phyloP scores from a whole-genome alignment of 2,329 filamentous ascomycete species.

The Talaromyces sp. region DNA sequence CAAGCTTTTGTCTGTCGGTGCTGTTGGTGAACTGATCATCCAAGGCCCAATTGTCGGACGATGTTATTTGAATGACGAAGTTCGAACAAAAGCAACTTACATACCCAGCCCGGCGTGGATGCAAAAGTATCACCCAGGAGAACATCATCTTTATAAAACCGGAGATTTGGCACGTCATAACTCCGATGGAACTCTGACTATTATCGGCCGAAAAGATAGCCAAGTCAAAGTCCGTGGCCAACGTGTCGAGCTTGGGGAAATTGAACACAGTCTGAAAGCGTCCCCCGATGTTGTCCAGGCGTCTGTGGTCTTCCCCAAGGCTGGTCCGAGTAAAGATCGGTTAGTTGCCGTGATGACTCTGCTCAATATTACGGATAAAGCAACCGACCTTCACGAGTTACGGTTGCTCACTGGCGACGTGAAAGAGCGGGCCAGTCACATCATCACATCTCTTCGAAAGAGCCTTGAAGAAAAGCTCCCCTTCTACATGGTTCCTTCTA shows the following conservation, averaged over 20 bases:
- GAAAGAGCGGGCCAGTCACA: not conserved
- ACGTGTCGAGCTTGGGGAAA: slow-evolving; percentile 37
- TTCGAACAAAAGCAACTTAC: slow-evolving; percentile 30
- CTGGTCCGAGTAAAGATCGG: not conserved
- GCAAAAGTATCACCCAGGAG: slow-evolving; percentile 16
- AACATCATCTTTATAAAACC: slow-evolving; percentile 33
- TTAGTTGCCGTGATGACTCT: not conserved
- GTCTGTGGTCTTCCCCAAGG: not conserved
- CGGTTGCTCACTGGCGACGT: not conserved
- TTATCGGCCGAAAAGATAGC: slow-evolving; percentile 30
- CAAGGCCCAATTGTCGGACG: slow-evolving; percentile 37
- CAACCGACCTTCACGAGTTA: not conserved
- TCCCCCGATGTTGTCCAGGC: not conserved
- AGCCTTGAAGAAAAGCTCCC: not conserved
- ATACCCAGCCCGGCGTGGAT: slow-evolving; percentile 35
- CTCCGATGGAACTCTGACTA: slow-evolving; percentile 26
- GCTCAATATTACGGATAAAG: not conserved
- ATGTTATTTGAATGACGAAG: slow-evolving; percentile 40
- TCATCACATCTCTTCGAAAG: not conserved
- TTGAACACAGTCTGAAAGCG: slow-evolving; percentile 27
- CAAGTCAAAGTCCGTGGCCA: slow-evolving; percentile 39
- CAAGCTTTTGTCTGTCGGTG: slow-evolving; percentile 40
- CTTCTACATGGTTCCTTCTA: slow-evolving; percentile 1
- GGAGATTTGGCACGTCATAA: slow-evolving; percentile 28
- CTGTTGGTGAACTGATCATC: slow-evolving; percentile 34